These are phyloP conservation scores for Xerocomellus intermedius DNA, from an alignment of 768 basidiomycete species.

Conservation along the genomic window DNA sequence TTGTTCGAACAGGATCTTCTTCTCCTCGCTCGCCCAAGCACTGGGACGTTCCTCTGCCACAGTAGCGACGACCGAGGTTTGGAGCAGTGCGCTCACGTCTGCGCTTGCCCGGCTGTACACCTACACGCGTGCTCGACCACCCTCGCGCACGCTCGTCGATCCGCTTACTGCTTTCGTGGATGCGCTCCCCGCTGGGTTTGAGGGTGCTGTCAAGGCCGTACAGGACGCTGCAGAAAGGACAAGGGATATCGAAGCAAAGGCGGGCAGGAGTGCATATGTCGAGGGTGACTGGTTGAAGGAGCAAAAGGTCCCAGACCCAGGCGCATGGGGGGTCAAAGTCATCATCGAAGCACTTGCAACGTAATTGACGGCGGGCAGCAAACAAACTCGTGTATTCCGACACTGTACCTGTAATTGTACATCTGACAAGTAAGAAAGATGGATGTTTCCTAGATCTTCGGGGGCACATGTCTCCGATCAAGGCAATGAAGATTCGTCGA, in stretches of 20 bases:
- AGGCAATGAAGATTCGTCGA: no score
- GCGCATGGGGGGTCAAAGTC: constrained; percentile 86
- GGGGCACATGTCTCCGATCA: no score
- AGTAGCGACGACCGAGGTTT: constrained; percentile 46
- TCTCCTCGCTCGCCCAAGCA: constrained; percentile 80
- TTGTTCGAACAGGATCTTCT: constrained; percentile 69
- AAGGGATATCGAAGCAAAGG: constrained; percentile 75
- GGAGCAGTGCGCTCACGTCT: constrained; percentile 56
- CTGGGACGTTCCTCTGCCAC: constrained; percentile 42
- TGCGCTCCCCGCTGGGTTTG: constrained; percentile 36
- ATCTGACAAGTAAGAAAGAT: neutral
- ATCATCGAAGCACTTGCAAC: constrained; percentile 56
- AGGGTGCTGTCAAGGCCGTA: constrained; percentile 57
- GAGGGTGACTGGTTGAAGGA: constrained; percentile 62
- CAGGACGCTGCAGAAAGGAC: constrained; percentile 70
- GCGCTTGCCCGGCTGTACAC: constrained; percentile 67
- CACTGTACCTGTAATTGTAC: neutral
- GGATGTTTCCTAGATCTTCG: no score
- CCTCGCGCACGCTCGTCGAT: constrained; percentile 91
- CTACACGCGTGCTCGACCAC: constrained; percentile 86
- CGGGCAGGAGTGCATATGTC: constrained; percentile 87
- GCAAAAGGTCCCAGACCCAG: constrained; percentile 76
- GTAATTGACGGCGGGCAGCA: neutral
- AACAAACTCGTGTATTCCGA: neutral
- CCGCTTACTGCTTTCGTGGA: constrained; percentile 77